These are phyloP conservation scores for Conoideocrella luteorostrata DNA, from an alignment of 2,329 filamentous ascomycete genomes.

Conservation along the genomic window DNA sequence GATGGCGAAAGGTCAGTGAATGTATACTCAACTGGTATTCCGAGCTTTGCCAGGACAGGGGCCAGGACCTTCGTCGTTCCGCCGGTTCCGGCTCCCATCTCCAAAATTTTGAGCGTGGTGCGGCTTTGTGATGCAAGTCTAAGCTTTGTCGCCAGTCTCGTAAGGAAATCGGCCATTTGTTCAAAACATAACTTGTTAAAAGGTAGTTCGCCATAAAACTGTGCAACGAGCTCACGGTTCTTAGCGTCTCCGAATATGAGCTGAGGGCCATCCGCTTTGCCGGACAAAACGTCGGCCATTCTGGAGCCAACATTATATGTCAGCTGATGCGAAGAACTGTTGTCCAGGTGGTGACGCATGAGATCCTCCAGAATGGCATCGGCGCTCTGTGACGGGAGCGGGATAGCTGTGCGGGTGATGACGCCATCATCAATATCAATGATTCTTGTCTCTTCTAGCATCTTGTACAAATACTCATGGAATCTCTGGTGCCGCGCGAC, in stretches of 20 bases:
- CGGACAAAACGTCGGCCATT: constrained; percentile 22
- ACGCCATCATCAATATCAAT: constrained; percentile 5
- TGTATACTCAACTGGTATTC: constrained; percentile 28
- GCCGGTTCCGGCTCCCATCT: constrained; percentile 20
- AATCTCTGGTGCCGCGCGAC: not conserved
- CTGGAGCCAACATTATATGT: constrained; percentile 19
- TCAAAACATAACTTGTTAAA: constrained; percentile 26
- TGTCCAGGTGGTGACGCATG: constrained; percentile 4
- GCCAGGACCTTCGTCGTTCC: constrained; percentile 26
- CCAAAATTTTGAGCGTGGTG: constrained; percentile 21
- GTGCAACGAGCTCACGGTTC: constrained; percentile 27
- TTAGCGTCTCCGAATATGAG: constrained; percentile 31
- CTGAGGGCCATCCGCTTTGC: constrained; percentile 29
- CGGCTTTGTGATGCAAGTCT: not conserved
- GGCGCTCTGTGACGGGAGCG: not conserved
- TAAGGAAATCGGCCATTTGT: constrained; percentile 27
- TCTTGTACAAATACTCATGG: not conserved
- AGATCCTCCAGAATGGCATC: constrained; percentile 5
- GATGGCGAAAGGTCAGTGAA: constrained; percentile 31
- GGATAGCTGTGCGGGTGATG: constrained; percentile 9
- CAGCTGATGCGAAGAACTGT: constrained; percentile 11
- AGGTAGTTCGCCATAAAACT: constrained; percentile 28
- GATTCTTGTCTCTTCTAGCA: constrained; percentile 5
- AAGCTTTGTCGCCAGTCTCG: constrained; percentile 3
- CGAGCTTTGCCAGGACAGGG: constrained; percentile 22